Evolutionary conservation across 495 filamentous ascomycete species (phyloP).

Genomic region (Penicillium parvum): DNA sequence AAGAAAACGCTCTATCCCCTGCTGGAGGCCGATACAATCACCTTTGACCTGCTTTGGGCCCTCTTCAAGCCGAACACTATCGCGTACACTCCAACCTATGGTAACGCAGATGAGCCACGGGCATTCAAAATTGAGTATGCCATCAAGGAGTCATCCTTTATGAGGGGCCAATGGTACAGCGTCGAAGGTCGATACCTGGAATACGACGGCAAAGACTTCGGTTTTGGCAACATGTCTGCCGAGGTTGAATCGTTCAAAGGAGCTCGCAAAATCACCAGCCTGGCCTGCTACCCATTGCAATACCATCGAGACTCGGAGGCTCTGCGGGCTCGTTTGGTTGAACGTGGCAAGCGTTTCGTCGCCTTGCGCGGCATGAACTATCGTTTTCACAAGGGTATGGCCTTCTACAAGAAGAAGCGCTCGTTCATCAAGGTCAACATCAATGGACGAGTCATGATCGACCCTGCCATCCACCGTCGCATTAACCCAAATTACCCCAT

Average conservation of each 20-base stretch:
- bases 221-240: constrained; percentile 63
- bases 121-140: constrained; percentile 88
- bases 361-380: constrained; percentile 78
- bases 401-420: constrained; percentile 79
- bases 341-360: constrained; percentile 84
- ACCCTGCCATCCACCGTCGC: constrained; percentile 78
- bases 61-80: constrained; percentile 88
- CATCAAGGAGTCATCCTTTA: constrained; percentile 63
- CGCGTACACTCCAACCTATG: constrained; percentile 77
- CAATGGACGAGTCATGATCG: constrained; percentile 89
- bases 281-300: constrained; percentile 73
- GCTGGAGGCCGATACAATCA: constrained; percentile 79
- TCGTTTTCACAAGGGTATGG: constrained; percentile 73
- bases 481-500: constrained; percentile 89
- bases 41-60: constrained; percentile 87
- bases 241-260: constrained; percentile 80
- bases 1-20: constrained; percentile 83
- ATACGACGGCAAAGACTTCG: constrained; percentile 75
- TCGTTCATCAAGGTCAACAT: constrained; percentile 73
- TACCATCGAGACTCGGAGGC: constrained; percentile 74
- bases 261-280: constrained; percentile 72
- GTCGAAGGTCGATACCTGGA: constrained; percentile 83
- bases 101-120: constrained; percentile 72
- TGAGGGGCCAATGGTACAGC: constrained; percentile 74
- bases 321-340: constrained; percentile 63